phyloP scores from a whole-genome alignment of 2,329 filamentous ascomycete species.

The Neonectria magnoliae region DNA sequence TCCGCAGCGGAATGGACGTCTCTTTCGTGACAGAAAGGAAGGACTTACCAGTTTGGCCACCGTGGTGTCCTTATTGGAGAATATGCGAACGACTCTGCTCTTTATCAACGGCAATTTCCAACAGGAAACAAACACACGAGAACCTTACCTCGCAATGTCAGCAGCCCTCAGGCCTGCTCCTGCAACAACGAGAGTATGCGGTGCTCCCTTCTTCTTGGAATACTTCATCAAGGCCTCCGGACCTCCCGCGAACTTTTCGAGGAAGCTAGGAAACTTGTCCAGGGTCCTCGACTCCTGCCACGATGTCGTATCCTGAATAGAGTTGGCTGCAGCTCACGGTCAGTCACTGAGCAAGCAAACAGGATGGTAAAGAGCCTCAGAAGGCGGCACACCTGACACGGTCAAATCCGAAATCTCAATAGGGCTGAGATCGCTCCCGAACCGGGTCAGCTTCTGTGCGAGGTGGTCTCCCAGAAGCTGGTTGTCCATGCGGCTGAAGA shows the following conservation, averaged over 20 bases:
- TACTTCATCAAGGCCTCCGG: slow-evolving; percentile 70
- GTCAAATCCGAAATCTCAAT: slow-evolving; percentile 87
- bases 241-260: slow-evolving; percentile 73
- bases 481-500: slow-evolving; percentile 84
- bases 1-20: background rate
- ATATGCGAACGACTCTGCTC: slow-evolving; percentile 74
- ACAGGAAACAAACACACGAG: background rate
- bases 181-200: slow-evolving; percentile 90
- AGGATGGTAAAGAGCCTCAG: background rate
- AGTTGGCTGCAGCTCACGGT: slow-evolving; percentile 64
- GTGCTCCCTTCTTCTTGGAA: slow-evolving; percentile 74
- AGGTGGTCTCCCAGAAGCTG: slow-evolving; percentile 86
- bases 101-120: slow-evolving; percentile 37
- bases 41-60: slow-evolving; percentile 79
- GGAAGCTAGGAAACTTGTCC: slow-evolving; percentile 79
- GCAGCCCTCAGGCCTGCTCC: slow-evolving; percentile 86
- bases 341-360: background rate
- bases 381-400: slow-evolving; percentile 70
- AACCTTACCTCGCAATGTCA: slow-evolving; percentile 75
- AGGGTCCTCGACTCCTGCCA: slow-evolving; percentile 75
- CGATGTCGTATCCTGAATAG: slow-evolving; percentile 81
- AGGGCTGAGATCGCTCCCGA: slow-evolving; percentile 81
- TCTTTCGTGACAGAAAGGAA: background rate
- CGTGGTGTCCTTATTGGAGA: slow-evolving; percentile 79
- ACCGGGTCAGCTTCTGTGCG: slow-evolving; percentile 79